Percentiles rank a stretch among this genome's conserved stretches.
Conservation (phyloP, 1,284 basidiomycete genomes). For the Ceratobasidium sp. region DNA sequence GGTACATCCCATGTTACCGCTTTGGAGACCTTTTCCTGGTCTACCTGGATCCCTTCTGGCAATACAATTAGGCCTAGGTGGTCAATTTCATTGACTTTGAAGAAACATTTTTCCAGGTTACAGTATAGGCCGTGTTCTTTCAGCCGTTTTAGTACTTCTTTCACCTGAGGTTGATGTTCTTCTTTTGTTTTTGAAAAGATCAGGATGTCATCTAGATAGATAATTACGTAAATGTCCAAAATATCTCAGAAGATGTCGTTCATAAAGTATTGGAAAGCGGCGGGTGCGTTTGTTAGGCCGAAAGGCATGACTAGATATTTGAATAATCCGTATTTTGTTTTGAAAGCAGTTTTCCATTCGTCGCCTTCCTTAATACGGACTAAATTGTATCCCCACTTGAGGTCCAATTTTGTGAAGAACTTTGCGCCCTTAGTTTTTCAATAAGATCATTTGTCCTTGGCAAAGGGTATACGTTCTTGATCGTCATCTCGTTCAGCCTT, state of each 20-base stretch:
- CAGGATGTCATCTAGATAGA: slow-evolving; percentile 44
- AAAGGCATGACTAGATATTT: slow-evolving; percentile 56
- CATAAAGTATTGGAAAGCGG: slow-evolving; percentile 52
- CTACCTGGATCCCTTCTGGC: too few relatives aligned
- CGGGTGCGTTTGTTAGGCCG: slow-evolving; percentile 49
- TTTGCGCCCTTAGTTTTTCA: slow-evolving; percentile 47
- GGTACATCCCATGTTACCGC: too few relatives aligned
- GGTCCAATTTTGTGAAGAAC: slow-evolving; percentile 52
- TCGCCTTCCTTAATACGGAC: slow-evolving; percentile 49
- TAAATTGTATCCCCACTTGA: slow-evolving; percentile 51
- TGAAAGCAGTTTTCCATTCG: slow-evolving; percentile 56
- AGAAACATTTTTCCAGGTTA: slow-evolving; percentile 32
- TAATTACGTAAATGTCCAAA: slow-evolving; percentile 15
- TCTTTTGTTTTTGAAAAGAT: slow-evolving; percentile 5
- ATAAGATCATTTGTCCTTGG: slow-evolving; percentile 48
- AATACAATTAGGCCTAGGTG: slow-evolving; percentile 52
- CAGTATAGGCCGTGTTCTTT: not conserved
- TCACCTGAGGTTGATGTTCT: slow-evolving; percentile 7
- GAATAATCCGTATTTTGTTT: slow-evolving; percentile 54
- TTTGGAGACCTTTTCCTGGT: too few relatives aligned
- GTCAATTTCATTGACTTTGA: slow-evolving; percentile 49
- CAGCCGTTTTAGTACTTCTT: slow-evolving; percentile 22
- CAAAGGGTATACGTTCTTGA: slow-evolving; percentile 47
- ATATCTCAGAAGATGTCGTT: slow-evolving; percentile 38
- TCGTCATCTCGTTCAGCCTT: slow-evolving; percentile 48